Evolutionary conservation across 1,284 basidiomycete genomes (phyloP), one percentile per base, ranked within the genome.

Genomic region (Vanrija pseudolonga): DNA sequence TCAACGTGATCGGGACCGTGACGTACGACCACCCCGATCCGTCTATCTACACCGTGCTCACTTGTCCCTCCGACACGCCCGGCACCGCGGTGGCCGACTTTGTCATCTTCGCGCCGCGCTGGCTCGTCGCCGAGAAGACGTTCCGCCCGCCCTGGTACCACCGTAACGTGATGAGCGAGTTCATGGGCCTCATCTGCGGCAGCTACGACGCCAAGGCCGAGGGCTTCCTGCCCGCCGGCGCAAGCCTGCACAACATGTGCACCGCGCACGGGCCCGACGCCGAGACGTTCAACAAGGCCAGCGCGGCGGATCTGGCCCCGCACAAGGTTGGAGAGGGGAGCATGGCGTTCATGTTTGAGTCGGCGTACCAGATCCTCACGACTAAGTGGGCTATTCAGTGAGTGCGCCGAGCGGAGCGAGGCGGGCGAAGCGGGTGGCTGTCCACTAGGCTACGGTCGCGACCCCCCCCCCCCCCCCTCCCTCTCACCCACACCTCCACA

Each of bases 1-100:
- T 87, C 73, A 77, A 82, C 64, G 80, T 80, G 59, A 82, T 86
- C 49, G 85, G 85, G 28, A 83, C 81, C 50, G 83, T 86, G 62
- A 81, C 82, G 28, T 84, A 81, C 53, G 74, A 74, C 57, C 68
- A 73, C 48, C 63, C 66, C 6, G 70, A 73, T 46, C 71, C 70
- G 1, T 58, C 53, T 18, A 64, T 68, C 62, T 69, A 59, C 50
- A 63, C 57, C n/a, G 69, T 71, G n/a, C 61, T 68, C 46, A 65
- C 62, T 12, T 61, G 51, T 18, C 60, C 56, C 23, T 45, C 54
- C 48, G 67, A 85, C 84, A 68, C 83, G 83, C 69, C 82, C 65
- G 85, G 83, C 67, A 84, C 81, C 11, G 85, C 45, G 48, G 64
- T 43, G 54, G 56, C 54, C 58, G 64, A 56, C 62, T 70, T 61